Percentiles rank a stretch among this genome's conserved stretches.
These are phyloP conservation scores for Psilocybe cubensis DNA, from an alignment of 768 basidiomycete species.

Conservation along the genomic window DNA sequence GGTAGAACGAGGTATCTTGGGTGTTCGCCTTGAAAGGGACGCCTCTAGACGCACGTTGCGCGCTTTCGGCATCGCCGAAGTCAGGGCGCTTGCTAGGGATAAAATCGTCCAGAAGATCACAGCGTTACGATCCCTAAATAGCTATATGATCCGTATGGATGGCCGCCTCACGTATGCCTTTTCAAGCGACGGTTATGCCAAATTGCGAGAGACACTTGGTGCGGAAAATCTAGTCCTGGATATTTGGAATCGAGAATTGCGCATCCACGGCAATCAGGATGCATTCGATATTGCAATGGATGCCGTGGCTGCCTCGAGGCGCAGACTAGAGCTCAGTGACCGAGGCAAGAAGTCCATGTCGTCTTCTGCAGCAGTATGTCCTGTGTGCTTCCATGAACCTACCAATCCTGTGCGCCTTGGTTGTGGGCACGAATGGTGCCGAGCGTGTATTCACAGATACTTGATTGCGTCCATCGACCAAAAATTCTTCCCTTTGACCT, in stretches of 20 bases:
- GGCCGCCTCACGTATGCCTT: constrained; percentile 50
- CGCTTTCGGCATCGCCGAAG: constrained; percentile 52
- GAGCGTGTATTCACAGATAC: constrained; percentile 61
- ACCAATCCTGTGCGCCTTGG: constrained; percentile 52
- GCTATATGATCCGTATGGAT: constrained; percentile 49
- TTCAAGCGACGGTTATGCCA: constrained; percentile 45
- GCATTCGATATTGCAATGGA: constrained; percentile 47
- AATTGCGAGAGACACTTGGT: constrained; percentile 55
- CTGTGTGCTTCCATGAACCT: constrained; percentile 69
- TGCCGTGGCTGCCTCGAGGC: constrained; percentile 37
- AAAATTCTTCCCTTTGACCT: constrained; percentile 70
- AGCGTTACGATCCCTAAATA: constrained; percentile 44
- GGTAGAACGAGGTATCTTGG: constrained; percentile 40
- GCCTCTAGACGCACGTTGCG: constrained; percentile 45
- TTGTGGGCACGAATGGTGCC: constrained; percentile 76
- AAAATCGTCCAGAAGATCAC: constrained; percentile 51
- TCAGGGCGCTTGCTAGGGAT: constrained; percentile 43
- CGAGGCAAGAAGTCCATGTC: background rate
- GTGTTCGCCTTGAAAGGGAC: constrained; percentile 49
- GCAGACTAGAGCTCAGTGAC: constrained; percentile 22
- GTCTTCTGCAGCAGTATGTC: constrained; percentile 43
- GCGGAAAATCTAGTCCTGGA: constrained; percentile 60
- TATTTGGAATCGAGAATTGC: constrained; percentile 41
- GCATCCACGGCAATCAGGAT: constrained; percentile 57
- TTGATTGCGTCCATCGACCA: constrained; percentile 59